Evolutionary conservation across 768 basidiomycete genomes (phyloP).

Genomic region (Dacryopinax spathularia): DNA sequence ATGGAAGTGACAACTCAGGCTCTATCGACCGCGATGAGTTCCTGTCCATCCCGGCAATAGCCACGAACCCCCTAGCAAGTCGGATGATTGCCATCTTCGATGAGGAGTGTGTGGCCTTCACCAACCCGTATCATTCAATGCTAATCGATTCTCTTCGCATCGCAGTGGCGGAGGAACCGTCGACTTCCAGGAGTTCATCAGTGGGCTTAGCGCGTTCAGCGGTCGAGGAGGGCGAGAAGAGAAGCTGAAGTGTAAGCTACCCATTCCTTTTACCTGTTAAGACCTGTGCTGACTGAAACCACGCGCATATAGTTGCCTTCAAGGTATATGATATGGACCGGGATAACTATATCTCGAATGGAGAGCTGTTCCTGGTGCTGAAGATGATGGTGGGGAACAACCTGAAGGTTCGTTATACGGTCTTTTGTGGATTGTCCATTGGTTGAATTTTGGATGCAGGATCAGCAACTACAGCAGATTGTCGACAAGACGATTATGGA

Average conservation of each 20-base stretch:
- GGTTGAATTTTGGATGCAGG: constrained; percentile 33
- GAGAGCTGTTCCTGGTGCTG: constrained; percentile 91
- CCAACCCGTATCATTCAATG: neutral
- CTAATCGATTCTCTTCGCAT: too few species aligned
- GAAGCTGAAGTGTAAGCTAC: constrained; percentile 74
- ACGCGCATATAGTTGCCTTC: constrained; percentile 65
- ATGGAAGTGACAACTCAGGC: constrained; percentile 76
- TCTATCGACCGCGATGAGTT: constrained; percentile 99
- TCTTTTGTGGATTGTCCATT: too few species aligned
- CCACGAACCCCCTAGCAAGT: constrained; percentile 88
- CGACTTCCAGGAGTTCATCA: constrained; percentile 98
- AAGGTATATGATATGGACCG: constrained; percentile 99
- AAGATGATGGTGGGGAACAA: constrained; percentile 99
- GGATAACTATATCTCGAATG: constrained; percentile 95
- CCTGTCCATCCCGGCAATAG: constrained; percentile 96
- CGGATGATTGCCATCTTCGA: constrained; percentile 99
- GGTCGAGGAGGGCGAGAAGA: constrained; percentile 93
- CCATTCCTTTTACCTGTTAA: neutral
- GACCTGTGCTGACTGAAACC: neutral
- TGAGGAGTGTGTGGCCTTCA: constrained; percentile 76
- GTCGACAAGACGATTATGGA: constrained; percentile 99
- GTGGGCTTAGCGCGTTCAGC: constrained; percentile 93
- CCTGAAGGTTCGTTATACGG: constrained; percentile 79
- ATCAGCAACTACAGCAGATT: constrained; percentile 96
- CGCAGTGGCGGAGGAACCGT: constrained; percentile 91